These are phyloP conservation scores for Suillus placidus DNA, from an alignment of 768 basidiomycete genomes.

Conservation along the genomic window DNA sequence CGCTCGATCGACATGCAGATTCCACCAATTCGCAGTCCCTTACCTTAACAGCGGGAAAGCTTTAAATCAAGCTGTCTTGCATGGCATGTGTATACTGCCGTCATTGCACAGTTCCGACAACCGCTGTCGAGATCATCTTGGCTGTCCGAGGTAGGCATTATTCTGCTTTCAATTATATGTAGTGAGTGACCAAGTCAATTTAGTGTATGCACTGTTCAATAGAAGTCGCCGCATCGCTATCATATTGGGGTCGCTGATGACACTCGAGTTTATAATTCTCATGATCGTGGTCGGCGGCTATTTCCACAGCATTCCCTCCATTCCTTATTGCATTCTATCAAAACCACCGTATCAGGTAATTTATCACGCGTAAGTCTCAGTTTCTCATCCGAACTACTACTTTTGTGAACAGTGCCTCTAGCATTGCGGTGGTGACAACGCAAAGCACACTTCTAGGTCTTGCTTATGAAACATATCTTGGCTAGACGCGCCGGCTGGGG, in stretches of 20 bases:
- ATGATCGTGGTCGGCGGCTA: conserved; percentile 31
- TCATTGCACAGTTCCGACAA: conserved; percentile 17
- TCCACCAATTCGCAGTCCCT: conserved; percentile 11
- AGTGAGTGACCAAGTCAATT: neutral
- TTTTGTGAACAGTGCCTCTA: conserved; percentile 12
- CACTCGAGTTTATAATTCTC: conserved; percentile 18
- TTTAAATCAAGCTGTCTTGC: conserved; percentile 15
- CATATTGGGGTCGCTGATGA: neutral
- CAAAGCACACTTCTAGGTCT: conserved; percentile 45
- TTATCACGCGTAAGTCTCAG: neutral
- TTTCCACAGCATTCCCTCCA: conserved; percentile 22
- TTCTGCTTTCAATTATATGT: neutral
- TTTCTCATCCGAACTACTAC: neutral
- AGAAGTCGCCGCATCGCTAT: conserved; percentile 32
- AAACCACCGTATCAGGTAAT: neutral
- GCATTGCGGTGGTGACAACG: conserved; percentile 35
- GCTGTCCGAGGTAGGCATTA: conserved; percentile 27
- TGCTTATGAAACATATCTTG: conserved; percentile 40
- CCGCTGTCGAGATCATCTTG: conserved; percentile 26
- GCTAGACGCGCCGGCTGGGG: conserved; percentile 43
- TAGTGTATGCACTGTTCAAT: conserved; percentile 38
- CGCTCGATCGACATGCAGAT: neutral
- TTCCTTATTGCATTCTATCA: conserved; percentile 8
- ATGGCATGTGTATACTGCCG: conserved; percentile 23
- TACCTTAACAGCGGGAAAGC: conserved; percentile 17